These are phyloP conservation scores for Camelina sativa DNA, from an alignment of 345 rosid genomes.

Conservation along the genomic window DNA sequence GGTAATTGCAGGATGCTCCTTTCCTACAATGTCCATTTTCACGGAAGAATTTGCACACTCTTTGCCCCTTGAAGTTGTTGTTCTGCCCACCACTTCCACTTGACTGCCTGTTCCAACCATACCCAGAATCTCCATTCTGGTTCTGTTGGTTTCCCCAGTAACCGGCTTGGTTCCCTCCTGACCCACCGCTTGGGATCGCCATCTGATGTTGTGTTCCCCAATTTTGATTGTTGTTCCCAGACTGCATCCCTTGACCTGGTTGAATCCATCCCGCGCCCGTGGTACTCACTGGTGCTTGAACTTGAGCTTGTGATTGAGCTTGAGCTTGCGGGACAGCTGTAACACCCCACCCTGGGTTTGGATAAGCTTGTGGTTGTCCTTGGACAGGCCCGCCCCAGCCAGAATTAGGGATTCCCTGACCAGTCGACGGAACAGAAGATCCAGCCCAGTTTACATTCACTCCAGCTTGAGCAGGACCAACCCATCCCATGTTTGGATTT, in stretches of 20 bases:
- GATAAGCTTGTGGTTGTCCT: slow-evolving; percentile 59
- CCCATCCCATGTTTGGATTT: slow-evolving; percentile 70
- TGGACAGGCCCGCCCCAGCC: slow-evolving; percentile 61
- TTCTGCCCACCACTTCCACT: slow-evolving; percentile 38
- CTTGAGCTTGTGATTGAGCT: slow-evolving; percentile 38
- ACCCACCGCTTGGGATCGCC: slow-evolving; percentile 52
- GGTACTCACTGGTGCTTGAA: slow-evolving; percentile 42
- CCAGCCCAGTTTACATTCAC: slow-evolving; percentile 55
- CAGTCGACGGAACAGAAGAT: slow-evolving; percentile 53
- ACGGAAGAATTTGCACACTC: slow-evolving; percentile 49
- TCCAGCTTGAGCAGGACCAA: slow-evolving; percentile 58
- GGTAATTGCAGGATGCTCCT: slow-evolving; percentile 74
- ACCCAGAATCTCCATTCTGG: slow-evolving; percentile 64
- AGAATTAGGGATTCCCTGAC: slow-evolving; percentile 54
- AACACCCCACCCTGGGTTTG: slow-evolving; percentile 62
- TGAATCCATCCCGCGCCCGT: slow-evolving; percentile 56
- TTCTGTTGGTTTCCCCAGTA: slow-evolving; percentile 60
- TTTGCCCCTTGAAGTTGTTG: slow-evolving; percentile 59
- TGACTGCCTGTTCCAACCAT: slow-evolving; percentile 55
- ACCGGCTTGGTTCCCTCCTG: slow-evolving; percentile 52
- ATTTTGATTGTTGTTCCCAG: slow-evolving; percentile 48
- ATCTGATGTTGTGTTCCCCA: slow-evolving; percentile 51
- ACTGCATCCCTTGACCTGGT: slow-evolving; percentile 54
- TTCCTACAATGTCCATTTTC: slow-evolving; percentile 74
- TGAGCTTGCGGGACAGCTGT: slow-evolving; percentile 43